Conservation (phyloP, 352 stramenopile genomes). For the Pythium rishiriense region DNA sequence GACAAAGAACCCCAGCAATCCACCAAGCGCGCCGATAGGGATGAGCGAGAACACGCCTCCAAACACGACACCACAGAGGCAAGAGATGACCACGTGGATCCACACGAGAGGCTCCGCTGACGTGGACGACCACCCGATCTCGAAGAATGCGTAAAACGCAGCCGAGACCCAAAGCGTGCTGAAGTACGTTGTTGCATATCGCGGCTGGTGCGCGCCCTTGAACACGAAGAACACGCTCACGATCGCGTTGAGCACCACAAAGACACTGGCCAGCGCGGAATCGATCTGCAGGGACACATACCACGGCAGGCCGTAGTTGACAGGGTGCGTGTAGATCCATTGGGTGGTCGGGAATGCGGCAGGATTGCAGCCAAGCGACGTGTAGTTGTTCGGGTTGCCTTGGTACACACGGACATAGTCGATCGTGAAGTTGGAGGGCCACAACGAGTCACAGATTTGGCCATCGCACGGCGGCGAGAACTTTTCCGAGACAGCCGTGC, state of each 20-base stretch:
- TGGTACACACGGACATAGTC: conserved; percentile 96
- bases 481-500: conserved; percentile 96
- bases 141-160: conserved; percentile 72
- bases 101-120: conserved; percentile 47
- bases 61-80: conserved; percentile 72
- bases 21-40: conserved; percentile 54
- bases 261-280: conserved; percentile 39
- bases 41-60: conserved; percentile 66
- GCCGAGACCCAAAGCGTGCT: conserved; percentile 63
- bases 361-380: conserved; percentile 93
- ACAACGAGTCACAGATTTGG: conserved; percentile 93
- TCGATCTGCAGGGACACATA: conserved; percentile 72
- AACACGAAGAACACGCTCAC: conserved; percentile 60
- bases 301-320: conserved; percentile 82
- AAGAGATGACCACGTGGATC: conserved; percentile 68
- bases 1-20: conserved; percentile 66
- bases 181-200: conserved; percentile 55
- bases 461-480: conserved; percentile 90
- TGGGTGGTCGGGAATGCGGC: conserved; percentile 85
- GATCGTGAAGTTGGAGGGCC: conserved; percentile 93
- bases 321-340: conserved; percentile 92
- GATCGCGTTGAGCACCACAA: conserved; percentile 61
- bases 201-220: conserved; percentile 48
- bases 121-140: conserved; percentile 32
- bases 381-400: conserved; percentile 87